Evolutionary conservation across 139 green algal genomes (phyloP), one percentile per base, ranked within the genome.

Genomic region (Micromonas commoda): DNA sequence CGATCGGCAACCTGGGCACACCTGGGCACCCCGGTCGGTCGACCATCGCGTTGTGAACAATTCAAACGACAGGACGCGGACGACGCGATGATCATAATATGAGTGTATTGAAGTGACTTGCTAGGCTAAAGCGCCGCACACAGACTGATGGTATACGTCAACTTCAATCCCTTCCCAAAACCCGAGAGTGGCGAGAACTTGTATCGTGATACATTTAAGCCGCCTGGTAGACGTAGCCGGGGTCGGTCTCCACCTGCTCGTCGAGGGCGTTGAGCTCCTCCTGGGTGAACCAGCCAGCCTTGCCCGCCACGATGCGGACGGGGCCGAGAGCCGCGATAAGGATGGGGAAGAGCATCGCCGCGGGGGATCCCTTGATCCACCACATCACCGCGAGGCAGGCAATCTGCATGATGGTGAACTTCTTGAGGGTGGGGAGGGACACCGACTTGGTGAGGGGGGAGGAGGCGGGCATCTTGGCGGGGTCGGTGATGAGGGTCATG

Each of bases 241-340:
- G 45, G 45, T 57, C 45, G 9, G 45, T 57, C 45, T 57, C 45
- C 9, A 57, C 45, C 45, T 57, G 45, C 45, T 77, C 71, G 28
- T 77, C 71, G 53, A 77, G 71, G 23, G 26, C 35, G n/a, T 77
- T 28, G 53, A 77, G 71, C 16, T 77, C 26, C 24, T 75, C 19
- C 38, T 75, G 24, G 39, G 26, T 65, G 67, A 75, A 75, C 39
- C 67, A 31, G 13, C 67, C 67, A 5, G 45, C 45, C 45, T 57
- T 57, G 45, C 45, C 45, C 45, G 28, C 28, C 19, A 75, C 24
- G 26, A 75, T 29, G 24, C 67, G 24, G 6, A 29, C 38, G 5
- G 67, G 67, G 5, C 24, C 67, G n/a, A 75, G 39, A 19, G n/a
- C n/a, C n/a, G 67, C 67, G 39, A 75, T 60, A 23, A 75, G 24